Percentiles rank a stretch among this genome's conserved stretches.
phyloP scores from a whole-genome alignment of 2,329 filamentous ascomycete species.

The Celoporthe dispersa region DNA sequence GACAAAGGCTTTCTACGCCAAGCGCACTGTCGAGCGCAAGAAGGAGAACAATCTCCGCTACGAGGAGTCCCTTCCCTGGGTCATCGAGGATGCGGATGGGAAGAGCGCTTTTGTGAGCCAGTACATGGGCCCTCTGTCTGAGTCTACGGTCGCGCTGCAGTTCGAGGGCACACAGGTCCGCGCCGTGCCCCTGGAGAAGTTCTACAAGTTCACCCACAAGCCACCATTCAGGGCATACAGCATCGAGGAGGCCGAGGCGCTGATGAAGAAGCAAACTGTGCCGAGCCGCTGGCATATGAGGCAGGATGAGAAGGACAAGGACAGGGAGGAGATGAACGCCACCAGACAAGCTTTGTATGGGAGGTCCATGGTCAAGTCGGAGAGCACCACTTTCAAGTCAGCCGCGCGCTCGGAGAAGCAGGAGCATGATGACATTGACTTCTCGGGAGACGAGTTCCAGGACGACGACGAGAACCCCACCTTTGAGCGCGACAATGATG shows the following conservation, averaged over 20 bases:
- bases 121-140: constrained; percentile 87
- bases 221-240: constrained; percentile 78
- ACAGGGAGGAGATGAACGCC: constrained; percentile 65
- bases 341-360: constrained; percentile 57
- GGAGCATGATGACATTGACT: constrained; percentile 72
- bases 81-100: constrained; percentile 93
- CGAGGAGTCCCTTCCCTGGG: constrained; percentile 95
- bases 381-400: constrained; percentile 66
- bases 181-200: constrained; percentile 92
- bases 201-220: constrained; percentile 86
- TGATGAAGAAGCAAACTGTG: constrained; percentile 78
- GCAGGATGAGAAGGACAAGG: constrained; percentile 62
- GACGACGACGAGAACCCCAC: constrained; percentile 83
- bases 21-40: constrained; percentile 78
- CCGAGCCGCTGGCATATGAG: constrained; percentile 82
- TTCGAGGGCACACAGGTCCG: constrained; percentile 73
- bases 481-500: constrained; percentile 79
- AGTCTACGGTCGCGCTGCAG: constrained; percentile 80
- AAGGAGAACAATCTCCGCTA: constrained; percentile 77
- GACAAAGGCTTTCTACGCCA: constrained; percentile 79
- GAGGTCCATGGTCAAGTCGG: constrained; percentile 66
- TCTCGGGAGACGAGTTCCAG: constrained; percentile 77
- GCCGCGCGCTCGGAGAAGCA: constrained; percentile 66
- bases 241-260: constrained; percentile 83
- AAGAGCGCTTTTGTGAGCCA: constrained; percentile 93